Evolutionary conservation across 2,329 filamentous ascomycete genomes (phyloP), one percentile per base, ranked within the genome.

Genomic region (Triangularia setosa): DNA sequence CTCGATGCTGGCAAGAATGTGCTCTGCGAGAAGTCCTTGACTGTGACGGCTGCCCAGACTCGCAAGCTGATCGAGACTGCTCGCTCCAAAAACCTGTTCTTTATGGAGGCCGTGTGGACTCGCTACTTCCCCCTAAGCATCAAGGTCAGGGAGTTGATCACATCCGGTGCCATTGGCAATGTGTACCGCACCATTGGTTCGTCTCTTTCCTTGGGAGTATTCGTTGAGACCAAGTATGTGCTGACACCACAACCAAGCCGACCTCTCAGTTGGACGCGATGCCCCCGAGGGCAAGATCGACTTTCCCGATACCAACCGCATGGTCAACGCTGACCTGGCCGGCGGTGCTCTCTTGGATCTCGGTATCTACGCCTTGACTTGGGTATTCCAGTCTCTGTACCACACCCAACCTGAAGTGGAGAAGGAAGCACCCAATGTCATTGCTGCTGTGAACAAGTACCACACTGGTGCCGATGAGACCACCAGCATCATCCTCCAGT

Each of bases 61-160:
- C 86, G 85, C 76, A 87, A 87, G 74, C 82, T 97, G 25, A 84
- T 89, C 59, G 86, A 89, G 67, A 88, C 85, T 65, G 93, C 93
- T 6, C 85, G 81, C 74, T 83, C 86, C 72, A 94, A 92, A 82
- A 84, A 86, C 65, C 74, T 92, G 70, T 90, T 90, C 81, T 78
- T 94, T 66, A 93, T 93, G 90, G 91, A 94, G 78, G 91, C 91
- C 53, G 91, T 96, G 21, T 96, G 92, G 93, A 96, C 92, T 35
- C 83, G 93, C 65, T 95, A 90, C 79, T 95, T 96, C 79, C 93
- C 93, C 2, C 79, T 96, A 12, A 93, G 90, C 72, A 85, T 92
- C 75, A 87, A 91, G 75, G 80, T 93, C 40, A 81, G 90, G 60
- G 86, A 93, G 72, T 78, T 93, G 64, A 80, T 87, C 59, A 71